Percentiles rank a stretch among this genome's conserved stretches.
Evolutionary conservation across 78 protist species (phyloP).

Genomic region (Dictyostelium capitatum): DNA sequence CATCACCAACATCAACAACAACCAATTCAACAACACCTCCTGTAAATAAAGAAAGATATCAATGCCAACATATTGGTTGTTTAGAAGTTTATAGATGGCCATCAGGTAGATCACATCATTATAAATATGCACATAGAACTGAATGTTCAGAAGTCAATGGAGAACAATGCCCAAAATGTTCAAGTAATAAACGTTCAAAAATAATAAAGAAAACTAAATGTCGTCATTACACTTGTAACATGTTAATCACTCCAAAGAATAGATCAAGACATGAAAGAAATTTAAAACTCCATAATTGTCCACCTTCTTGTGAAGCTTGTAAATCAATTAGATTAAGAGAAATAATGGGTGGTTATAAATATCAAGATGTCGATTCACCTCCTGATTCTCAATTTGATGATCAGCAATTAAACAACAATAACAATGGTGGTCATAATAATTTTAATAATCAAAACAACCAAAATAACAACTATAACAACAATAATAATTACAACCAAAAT

Average conservation of each 20-base stretch:
- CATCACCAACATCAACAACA: neutral
- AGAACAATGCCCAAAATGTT: conserved; percentile 10
- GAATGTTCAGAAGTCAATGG: conserved; percentile 19
- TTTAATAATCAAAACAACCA: neutral
- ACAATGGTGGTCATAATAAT: neutral
- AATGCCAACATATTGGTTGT: conserved; percentile 28
- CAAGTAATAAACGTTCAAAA: conserved; percentile 2
- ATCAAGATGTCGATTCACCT: conserved; percentile 4
- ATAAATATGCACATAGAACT: conserved; percentile 12
- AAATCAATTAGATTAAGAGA: conserved; percentile 15
- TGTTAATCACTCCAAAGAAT: conserved; percentile 26
- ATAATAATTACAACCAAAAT: neutral
- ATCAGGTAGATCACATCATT: conserved; percentile 31
- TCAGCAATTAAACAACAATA: neutral
- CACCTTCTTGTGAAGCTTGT: conserved; percentile 22
- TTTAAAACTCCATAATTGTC: conserved; percentile 21
- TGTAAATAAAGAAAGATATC: conserved; percentile 26
- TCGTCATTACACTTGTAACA: conserved; percentile 7
- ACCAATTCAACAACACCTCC: neutral
- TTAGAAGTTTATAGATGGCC: conserved; percentile 33
- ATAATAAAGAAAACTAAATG: conserved; percentile 18
- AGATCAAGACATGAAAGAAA: conserved; percentile 34
- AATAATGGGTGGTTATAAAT: conserved; percentile 24
- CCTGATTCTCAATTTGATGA: neutral
- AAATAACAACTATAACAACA: neutral